Base-by-base conservation (phyloP, 2,329 filamentous ascomycete species). In the Aspergillus japonicus region DNA sequence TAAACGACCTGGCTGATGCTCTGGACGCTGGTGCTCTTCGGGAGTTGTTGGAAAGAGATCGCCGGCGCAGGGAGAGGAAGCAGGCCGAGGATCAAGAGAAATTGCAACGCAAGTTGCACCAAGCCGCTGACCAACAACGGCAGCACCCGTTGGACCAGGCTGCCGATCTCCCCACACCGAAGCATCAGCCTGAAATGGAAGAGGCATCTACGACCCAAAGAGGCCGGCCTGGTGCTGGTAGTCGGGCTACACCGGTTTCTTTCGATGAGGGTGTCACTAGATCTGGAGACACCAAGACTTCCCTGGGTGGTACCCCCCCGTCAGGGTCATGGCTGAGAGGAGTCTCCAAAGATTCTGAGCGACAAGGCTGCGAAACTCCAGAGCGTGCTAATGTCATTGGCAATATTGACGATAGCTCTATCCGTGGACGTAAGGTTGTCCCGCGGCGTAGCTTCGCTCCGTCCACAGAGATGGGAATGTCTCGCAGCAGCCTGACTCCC, bases 41-140 rank as follows among this genome's bases (percentile, higher is more conserved):
- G 60, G 90, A 96, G 71, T 81, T 98, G 31, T 89, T 99, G 85
- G 95, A 99, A 68, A 83, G 95, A 61, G 95, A 99, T 70, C 84
- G 88, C 65, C 86, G 93, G 68, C 85, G 95, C 59, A 87, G 85
- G 64, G 91, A 96, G 66, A 87, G 87, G 72, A 93, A 90, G 76
- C 85, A 83, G 56, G 83, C 85, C 63, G 87, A 87, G 55, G 90
- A 93, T 68, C 86, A 85, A 66, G 87, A 89, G 69, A 83, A 75
- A 62, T 79, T 84, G 42, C 80, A 85, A 62, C 79, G 80, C 58
- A 79, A 73, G 62, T 66, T 79, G 49, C 73, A 78, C 61, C 71
- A 73, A 58, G 72, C 73, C 60, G 81, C 82, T 52, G 83, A 87
- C 64, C 80, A 85, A 64, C 80, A 85, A 68, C 81, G 82, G 29